Base-by-base conservation (phyloP, 768 basidiomycete genomes). In the Lyophyllum semitale region DNA sequence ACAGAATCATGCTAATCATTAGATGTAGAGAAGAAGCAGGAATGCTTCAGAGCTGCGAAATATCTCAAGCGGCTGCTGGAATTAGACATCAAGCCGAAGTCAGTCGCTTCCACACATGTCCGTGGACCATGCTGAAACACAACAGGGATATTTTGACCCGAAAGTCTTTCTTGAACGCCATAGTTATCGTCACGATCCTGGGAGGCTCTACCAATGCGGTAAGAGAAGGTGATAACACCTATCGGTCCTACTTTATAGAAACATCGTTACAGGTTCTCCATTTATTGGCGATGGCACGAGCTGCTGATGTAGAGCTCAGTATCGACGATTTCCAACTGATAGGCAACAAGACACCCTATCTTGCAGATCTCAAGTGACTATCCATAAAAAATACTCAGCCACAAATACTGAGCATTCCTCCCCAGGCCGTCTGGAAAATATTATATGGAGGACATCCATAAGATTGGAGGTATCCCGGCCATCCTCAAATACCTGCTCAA, bases 141-240 rank as follows among this genome's bases (percentile, higher is more conserved):
- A 29, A 22, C 30, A 77, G 77, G 54, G 78, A 79, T 65, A 78
- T 77, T 38, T 56, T 79, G 53, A 77, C 77, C 18, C 75, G 76
- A 1, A 71, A 75, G 41, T 79, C 77, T 4, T 93, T 95, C 73
- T 69, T 93, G 63, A 95, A 95, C 63, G 93, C 93, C 13, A 90
- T 95, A 58, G 81, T 84, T 15, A 78, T 94, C 43, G 78, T 91
- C 38, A 93, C 86, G 64, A 74, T 91, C 44, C 77, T 95, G 2
- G 93, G 93, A 29, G 93, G 93, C 17, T 93, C 90, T 1, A 95
- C 94, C 4, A 95, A 95, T 65, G 88, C 92, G 18, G 91, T 90
- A 63, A 51, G 83, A 37, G 48, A 23, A n/a, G 27, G 4, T 20
- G 22, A 12, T 20, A 18, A 15, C 2, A 29, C 25, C 32, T 48